A percentile compares a stretch with the other conserved stretches of the same genome.
Conservation (phyloP, 768 basidiomycete genomes). For the Candolleomyces efflorescens region DNA sequence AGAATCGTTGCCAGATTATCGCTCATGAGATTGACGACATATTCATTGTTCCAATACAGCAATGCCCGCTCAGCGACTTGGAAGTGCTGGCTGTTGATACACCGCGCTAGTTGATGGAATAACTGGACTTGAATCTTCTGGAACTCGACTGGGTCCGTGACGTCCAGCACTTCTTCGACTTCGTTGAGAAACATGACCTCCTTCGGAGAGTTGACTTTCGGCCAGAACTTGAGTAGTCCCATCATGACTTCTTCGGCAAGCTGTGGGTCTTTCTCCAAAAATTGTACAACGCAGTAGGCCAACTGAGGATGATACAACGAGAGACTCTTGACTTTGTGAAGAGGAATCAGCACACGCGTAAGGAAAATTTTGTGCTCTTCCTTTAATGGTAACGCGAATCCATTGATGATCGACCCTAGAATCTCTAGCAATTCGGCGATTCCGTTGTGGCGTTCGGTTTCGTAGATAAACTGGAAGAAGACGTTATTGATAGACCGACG, state of each 20-base stretch:
- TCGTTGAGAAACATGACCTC: conserved; percentile 99
- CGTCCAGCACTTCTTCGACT: conserved; percentile 97
- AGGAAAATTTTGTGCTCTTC: conserved; percentile 99
- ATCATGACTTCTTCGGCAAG: conserved; percentile 95
- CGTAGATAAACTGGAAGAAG: conserved; percentile 98
- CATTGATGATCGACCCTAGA: conserved; percentile 98
- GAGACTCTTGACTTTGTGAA: conserved; percentile 98
- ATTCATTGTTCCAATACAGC: conserved; percentile 99
- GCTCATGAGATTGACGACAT: conserved; percentile 98
- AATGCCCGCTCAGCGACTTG: conserved; percentile 97
- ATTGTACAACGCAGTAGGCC: conserved; percentile 98
- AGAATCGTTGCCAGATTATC: conserved; percentile 87
- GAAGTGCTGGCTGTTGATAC: conserved; percentile 99
- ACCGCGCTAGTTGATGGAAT: conserved; percentile 92
- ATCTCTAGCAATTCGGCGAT: conserved; percentile 98
- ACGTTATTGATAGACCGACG: conserved; percentile 99
- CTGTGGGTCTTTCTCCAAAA: conserved; percentile 91
- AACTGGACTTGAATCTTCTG: conserved; percentile 90
- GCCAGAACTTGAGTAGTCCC: conserved; percentile 97
- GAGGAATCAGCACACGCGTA: conserved; percentile 86
- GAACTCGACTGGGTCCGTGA: conserved; percentile 95
- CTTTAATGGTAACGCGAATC: conserved; percentile 95
- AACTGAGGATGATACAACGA: conserved; percentile 98
- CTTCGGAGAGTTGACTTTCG: conserved; percentile 98
- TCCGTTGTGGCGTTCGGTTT: conserved; percentile 98